Conservation (phyloP, 2,329 filamentous ascomycete genomes). For the Meredithiella fracta region DNA sequence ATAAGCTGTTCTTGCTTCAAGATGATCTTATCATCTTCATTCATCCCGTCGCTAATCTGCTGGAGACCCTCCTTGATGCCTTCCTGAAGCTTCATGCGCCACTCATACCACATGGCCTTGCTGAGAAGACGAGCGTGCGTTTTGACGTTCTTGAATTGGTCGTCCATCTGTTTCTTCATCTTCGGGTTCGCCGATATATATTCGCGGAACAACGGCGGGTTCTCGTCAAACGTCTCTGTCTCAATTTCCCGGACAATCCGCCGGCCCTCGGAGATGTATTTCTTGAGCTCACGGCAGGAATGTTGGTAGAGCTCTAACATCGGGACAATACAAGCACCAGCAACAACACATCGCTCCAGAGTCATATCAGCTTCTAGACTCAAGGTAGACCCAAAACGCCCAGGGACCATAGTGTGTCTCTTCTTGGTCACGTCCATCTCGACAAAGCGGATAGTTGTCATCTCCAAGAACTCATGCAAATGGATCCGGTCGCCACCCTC, state of each 20-base stretch:
- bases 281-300: slow-evolving; percentile 86
- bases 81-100: slow-evolving; percentile 75
- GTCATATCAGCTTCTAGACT: slow-evolving; percentile 35
- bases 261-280: slow-evolving; percentile 86
- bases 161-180: slow-evolving; percentile 77
- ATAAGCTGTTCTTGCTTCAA: slow-evolving; percentile 53
- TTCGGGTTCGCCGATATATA: slow-evolving; percentile 76
- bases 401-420: slow-evolving; percentile 60
- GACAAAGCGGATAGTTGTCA: slow-evolving; percentile 97
- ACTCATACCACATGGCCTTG: slow-evolving; percentile 96
- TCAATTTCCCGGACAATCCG: slow-evolving; percentile 85
- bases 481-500: slow-evolving; percentile 49
- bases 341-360: slow-evolving; percentile 67
- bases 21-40: slow-evolving; percentile 51
- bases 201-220: slow-evolving; percentile 79
- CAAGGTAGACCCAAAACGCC: slow-evolving; percentile 24
- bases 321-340: slow-evolving; percentile 78
- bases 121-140: slow-evolving; percentile 76
- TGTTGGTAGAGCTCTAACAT: slow-evolving; percentile 81
- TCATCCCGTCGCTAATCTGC: slow-evolving; percentile 61
- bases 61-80: slow-evolving; percentile 68
- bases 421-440: slow-evolving; percentile 93
- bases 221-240: slow-evolving; percentile 71
- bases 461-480: slow-evolving; percentile 79
- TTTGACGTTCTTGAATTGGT: slow-evolving; percentile 94